These are phyloP conservation scores for Myrica gale DNA, from an alignment of 306 rosid genomes.

Conservation along the genomic window DNA sequence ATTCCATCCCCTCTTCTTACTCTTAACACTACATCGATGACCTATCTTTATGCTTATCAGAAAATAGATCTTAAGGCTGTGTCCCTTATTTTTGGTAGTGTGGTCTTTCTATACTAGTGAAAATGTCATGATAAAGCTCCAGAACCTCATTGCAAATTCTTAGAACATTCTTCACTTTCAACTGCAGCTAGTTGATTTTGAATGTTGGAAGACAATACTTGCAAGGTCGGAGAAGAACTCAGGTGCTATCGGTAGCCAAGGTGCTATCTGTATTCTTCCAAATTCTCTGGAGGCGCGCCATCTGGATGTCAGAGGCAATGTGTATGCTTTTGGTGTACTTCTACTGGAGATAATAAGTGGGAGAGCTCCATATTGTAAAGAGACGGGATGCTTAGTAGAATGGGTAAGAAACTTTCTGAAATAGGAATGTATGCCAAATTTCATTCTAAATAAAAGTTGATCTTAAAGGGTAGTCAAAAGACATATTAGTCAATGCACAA, in stretches of 20 bases:
- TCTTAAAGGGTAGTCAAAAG: neutral
- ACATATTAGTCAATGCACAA: constrained; percentile 7
- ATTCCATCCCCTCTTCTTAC: neutral
- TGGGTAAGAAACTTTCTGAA: constrained; percentile 65
- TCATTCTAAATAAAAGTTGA: neutral
- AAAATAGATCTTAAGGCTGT: neutral
- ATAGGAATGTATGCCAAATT: constrained; percentile 17
- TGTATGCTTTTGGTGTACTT: constrained; percentile 80
- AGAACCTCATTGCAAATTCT: constrained; percentile 3
- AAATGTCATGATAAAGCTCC: constrained; percentile 17
- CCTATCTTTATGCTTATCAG: neutral
- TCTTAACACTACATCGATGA: neutral
- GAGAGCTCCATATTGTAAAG: constrained; percentile 74
- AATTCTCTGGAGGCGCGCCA: constrained; percentile 83
- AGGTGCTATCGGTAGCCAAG: constrained; percentile 70
- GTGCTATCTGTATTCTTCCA: constrained; percentile 76
- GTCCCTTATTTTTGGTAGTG: neutral
- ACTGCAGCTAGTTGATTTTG: constrained; percentile 91
- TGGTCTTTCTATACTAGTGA: neutral
- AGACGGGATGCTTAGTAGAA: constrained; percentile 78
- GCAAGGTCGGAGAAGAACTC: constrained; percentile 84
- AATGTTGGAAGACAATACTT: constrained; percentile 95
- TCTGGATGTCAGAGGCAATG: constrained; percentile 73
- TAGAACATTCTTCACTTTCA: constrained; percentile 14
- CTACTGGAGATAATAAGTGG: constrained; percentile 88